These are phyloP conservation scores for Punctularia strigosozonata DNA, from an alignment of 768 basidiomycete species.

Conservation along the genomic window DNA sequence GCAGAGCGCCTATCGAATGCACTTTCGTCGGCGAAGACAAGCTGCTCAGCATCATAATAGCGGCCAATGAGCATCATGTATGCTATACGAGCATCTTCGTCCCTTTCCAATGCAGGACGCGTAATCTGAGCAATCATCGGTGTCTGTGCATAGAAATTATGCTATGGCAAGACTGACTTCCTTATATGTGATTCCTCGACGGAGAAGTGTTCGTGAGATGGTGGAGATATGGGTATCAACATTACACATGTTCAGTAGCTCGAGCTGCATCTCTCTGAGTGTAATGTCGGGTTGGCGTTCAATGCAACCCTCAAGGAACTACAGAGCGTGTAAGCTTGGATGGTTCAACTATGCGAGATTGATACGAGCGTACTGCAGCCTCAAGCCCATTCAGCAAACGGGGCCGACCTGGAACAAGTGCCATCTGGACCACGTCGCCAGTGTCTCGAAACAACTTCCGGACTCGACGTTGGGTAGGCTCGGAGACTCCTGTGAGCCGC, in stretches of 20 bases:
- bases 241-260: background rate
- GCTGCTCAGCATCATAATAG: conserved; percentile 8
- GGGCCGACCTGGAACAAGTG: background rate
- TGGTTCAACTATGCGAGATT: background rate
- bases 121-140: conserved; percentile 1
- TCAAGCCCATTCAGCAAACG: background rate
- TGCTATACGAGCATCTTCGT: conserved; percentile 2
- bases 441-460: background rate
- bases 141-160: background rate
- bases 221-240: background rate
- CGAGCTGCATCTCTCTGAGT: background rate
- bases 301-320: background rate
- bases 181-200: background rate
- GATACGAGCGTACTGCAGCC: background rate
- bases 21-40: conserved; percentile 11
- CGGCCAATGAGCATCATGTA: conserved; percentile 1
- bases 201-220: background rate
- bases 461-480: background rate
- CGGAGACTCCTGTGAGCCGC: background rate
- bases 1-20: conserved; percentile 4
- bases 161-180: background rate
- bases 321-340: background rate
- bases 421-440: background rate
- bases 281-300: background rate
- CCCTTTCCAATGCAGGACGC: background rate